These are phyloP conservation scores for Paraphaeosphaeria minitans DNA, from an alignment of 2,329 filamentous ascomycete species.

Conservation along the genomic window DNA sequence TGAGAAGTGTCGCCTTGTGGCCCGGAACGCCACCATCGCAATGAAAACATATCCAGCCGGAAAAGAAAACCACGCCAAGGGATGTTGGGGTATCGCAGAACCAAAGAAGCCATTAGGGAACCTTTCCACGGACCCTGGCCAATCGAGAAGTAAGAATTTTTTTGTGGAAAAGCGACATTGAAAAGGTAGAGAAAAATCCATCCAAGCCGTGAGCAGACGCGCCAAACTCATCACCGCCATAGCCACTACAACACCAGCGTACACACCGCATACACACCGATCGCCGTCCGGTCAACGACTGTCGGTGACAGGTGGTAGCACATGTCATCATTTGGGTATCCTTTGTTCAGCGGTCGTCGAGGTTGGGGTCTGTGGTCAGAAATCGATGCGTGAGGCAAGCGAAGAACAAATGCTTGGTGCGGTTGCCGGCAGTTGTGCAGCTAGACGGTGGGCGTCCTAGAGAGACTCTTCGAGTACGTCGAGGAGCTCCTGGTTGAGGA, in stretches of 20 bases:
- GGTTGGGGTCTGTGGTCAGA: constrained; percentile 3
- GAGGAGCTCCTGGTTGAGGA: constrained; percentile 34
- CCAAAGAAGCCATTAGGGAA: not conserved
- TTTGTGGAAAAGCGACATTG: not conserved
- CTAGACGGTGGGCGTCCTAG: constrained; percentile 11
- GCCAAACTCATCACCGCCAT: not conserved
- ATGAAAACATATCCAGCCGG: not conserved
- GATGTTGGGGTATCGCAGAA: not conserved
- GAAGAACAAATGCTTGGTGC: constrained; percentile 3
- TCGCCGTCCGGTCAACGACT: constrained; percentile 6
- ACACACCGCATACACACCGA: not conserved
- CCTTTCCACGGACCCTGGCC: too few relatives aligned
- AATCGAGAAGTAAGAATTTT: not conserved
- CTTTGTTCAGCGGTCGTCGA: constrained; percentile 1
- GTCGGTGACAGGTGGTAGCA: constrained; percentile 8
- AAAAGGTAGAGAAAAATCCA: not conserved
- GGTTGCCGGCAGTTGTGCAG: not conserved
- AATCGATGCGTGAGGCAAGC: constrained; percentile 11
- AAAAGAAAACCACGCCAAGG: not conserved
- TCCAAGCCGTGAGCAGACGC: not conserved
- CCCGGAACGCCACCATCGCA: not conserved
- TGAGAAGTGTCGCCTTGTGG: not conserved
- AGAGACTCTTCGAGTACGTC: constrained; percentile 34
- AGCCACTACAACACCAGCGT: not conserved
- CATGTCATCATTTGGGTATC: not conserved